Conservation (phyloP, 306 rosid species). For the Vicia sativa region DNA sequence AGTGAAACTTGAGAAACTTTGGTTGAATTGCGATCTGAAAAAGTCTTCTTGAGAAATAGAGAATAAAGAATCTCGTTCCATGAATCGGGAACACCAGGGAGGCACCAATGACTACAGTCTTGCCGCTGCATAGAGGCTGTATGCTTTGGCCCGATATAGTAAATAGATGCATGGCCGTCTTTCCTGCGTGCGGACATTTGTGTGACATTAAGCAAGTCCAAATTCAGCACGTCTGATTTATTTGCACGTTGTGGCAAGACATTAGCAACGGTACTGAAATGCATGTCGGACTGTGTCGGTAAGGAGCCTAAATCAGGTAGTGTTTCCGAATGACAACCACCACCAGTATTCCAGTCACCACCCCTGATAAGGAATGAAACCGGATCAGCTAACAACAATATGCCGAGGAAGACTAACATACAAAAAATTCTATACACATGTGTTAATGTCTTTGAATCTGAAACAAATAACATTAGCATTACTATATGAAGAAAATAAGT, state of each 20-base stretch:
- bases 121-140: conserved; percentile 62
- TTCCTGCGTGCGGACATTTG: conserved; percentile 70
- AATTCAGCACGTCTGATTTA: conserved; percentile 44
- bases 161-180: conserved; percentile 86
- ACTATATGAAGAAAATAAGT: background rate
- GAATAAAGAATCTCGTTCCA: conserved; percentile 89
- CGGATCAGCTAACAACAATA: conserved; percentile 1
- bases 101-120: conserved; percentile 99
- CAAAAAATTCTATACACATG: background rate
- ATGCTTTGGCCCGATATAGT: conserved; percentile 57
- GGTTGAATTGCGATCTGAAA: conserved; percentile 26
- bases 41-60: conserved; percentile 59
- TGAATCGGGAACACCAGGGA: conserved; percentile 92
- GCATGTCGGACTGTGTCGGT: conserved; percentile 44
- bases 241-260: conserved; percentile 50
- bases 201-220: conserved; percentile 71
- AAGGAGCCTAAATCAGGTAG: conserved; percentile 63
- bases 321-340: conserved; percentile 82
- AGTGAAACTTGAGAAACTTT: conserved; percentile 39
- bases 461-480: background rate
- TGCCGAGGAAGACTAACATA: conserved; percentile 12
- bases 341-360: conserved; percentile 87
- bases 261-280: conserved; percentile 47
- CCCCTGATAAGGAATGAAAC: conserved; percentile 55
- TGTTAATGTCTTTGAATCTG: background rate